These are phyloP conservation scores for Corymbia calophylla DNA, from an alignment of 441 rosid species.

Conservation along the genomic window DNA sequence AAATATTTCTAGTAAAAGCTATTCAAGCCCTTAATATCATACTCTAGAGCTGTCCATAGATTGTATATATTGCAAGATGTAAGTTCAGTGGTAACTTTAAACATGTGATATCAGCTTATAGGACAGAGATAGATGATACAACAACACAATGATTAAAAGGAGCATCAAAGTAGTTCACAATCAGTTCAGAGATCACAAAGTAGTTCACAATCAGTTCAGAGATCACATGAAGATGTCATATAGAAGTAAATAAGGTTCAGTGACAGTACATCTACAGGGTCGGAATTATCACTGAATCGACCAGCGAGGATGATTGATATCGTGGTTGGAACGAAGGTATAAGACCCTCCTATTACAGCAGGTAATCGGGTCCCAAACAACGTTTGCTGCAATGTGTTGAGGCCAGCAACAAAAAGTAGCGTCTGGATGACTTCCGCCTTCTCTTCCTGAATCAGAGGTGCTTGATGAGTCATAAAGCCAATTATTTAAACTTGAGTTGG, in stretches of 20 bases:
- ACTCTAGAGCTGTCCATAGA: not conserved
- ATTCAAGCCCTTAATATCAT: not conserved
- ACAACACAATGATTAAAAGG: not conserved
- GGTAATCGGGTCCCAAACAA: slow-evolving; percentile 7
- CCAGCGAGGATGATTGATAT: slow-evolving; percentile 35
- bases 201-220: not conserved
- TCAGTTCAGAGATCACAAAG: not conserved
- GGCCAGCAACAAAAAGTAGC: slow-evolving; percentile 10
- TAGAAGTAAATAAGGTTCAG: slow-evolving; percentile 1
- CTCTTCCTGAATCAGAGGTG: not conserved
- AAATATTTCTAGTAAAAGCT: not conserved
- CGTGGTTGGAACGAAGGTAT: slow-evolving; percentile 10
- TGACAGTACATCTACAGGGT: slow-evolving; percentile 63
- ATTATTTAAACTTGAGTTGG: not conserved
- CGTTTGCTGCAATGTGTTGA: slow-evolving; percentile 8
- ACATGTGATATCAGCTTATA: not conserved
- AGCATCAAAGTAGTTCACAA: not conserved
- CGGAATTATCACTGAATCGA: slow-evolving; percentile 58
- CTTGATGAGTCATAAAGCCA: not conserved
- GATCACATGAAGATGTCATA: not conserved
- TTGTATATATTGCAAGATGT: not conserved
- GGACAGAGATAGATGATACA: not conserved
- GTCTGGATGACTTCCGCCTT: slow-evolving; percentile 11
- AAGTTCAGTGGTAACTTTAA: not conserved
- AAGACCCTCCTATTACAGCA: slow-evolving; percentile 10